Conservation (phyloP, 148 eudicot genomes). For the Arbutus unedo region DNA sequence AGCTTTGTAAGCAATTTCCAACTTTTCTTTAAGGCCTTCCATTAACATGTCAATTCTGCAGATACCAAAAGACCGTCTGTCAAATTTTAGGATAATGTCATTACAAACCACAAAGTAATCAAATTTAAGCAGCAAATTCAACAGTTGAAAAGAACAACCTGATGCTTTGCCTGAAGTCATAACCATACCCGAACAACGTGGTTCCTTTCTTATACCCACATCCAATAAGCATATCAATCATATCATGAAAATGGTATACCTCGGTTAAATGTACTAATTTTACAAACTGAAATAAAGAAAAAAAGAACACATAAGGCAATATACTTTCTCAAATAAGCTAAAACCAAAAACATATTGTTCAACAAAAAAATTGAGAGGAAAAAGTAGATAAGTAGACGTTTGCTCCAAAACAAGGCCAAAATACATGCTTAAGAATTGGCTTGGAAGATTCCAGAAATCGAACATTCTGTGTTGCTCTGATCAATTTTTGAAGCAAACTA, state of each 20-base stretch:
- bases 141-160: conserved; percentile 48
- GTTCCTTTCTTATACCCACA: conserved; percentile 92
- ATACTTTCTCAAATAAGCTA: neutral
- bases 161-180: conserved; percentile 96
- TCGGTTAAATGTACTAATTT: conserved; percentile 60
- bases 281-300: conserved; percentile 51
- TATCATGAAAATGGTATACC: conserved; percentile 89
- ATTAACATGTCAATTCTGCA: conserved; percentile 70
- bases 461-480: neutral
- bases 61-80: neutral
- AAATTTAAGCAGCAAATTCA: neutral
- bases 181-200: conserved; percentile 91
- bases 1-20: conserved; percentile 74
- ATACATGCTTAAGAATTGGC: neutral
- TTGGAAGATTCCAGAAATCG: neutral
- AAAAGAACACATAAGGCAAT: neutral
- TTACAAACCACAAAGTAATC: neutral
- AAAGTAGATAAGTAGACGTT: neutral
- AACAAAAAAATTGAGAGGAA: neutral
- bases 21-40: conserved; percentile 69
- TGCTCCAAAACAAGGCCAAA: neutral
- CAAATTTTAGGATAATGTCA: neutral
- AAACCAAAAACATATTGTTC: neutral
- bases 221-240: conserved; percentile 87
- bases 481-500: neutral